phyloP scores from a whole-genome alignment of 306 rosid species.

The Pyrus pyrifolia region DNA sequence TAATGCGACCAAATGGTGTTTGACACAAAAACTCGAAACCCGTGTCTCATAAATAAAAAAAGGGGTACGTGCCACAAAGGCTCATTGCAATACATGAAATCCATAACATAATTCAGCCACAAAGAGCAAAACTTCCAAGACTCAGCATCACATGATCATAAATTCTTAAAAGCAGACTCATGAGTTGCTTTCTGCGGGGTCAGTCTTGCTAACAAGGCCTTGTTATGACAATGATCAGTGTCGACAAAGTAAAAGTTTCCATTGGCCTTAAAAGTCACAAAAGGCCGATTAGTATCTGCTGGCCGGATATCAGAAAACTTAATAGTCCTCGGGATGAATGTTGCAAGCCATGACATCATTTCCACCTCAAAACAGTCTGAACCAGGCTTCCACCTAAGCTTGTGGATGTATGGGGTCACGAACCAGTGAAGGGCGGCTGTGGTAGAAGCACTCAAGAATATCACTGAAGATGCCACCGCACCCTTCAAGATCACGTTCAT shows the following conservation, averaged over 20 bases:
- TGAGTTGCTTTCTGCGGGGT: slow-evolving; percentile 46
- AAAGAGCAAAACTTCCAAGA: not conserved
- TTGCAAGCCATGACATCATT: slow-evolving; percentile 81
- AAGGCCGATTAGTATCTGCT: slow-evolving; percentile 70
- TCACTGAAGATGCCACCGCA: slow-evolving; percentile 73
- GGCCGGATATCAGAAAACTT: slow-evolving; percentile 73
- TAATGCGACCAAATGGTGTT: too few relatives aligned
- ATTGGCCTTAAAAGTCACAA: slow-evolving; percentile 76
- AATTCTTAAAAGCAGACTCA: slow-evolving; percentile 55
- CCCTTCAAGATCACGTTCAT: slow-evolving; percentile 92
- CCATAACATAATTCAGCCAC: not conserved
- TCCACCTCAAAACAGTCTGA: slow-evolving; percentile 81
- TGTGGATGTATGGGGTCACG: slow-evolving; percentile 80
- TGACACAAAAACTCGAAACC: not conserved
- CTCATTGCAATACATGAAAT: not conserved
- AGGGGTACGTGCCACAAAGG: not conserved
- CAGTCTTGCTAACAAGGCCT: slow-evolving; percentile 74
- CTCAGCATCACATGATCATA: slow-evolving; percentile 26
- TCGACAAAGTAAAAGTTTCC: slow-evolving; percentile 72
- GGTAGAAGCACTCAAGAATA: slow-evolving; percentile 73
- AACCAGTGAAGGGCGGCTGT: slow-evolving; percentile 79
- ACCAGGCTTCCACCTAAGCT: slow-evolving; percentile 78
- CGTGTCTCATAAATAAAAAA: not conserved
- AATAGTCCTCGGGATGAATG: slow-evolving; percentile 37
- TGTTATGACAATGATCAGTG: slow-evolving; percentile 69